A percentile compares a stretch with the other conserved stretches of the same genome.
Conservation (phyloP, 1,139 yeast species). For the Zygosaccharomyces sapae region DNA sequence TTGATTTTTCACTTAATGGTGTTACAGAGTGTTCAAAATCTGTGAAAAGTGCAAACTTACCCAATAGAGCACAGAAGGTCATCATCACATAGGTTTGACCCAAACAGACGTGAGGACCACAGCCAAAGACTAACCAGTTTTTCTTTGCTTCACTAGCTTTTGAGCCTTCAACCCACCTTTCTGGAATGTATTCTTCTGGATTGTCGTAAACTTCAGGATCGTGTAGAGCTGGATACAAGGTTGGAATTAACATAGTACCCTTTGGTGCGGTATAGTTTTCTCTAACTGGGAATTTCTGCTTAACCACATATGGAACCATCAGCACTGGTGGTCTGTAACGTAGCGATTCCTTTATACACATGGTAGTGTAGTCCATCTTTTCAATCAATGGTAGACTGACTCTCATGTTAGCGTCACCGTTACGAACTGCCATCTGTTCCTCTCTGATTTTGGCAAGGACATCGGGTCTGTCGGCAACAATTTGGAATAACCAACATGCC, state of each 20-base stretch:
- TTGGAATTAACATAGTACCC: slow-evolving; percentile 95
- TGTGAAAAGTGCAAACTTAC: slow-evolving; percentile 75
- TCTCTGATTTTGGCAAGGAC: slow-evolving; percentile 77
- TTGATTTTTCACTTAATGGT: slow-evolving; percentile 80
- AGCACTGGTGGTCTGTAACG: slow-evolving; percentile 96
- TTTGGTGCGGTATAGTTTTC: slow-evolving; percentile 87
- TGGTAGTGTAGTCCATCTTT: slow-evolving; percentile 78
- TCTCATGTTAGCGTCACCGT: slow-evolving; percentile 61
- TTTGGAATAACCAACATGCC: slow-evolving; percentile 97
- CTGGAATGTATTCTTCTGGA: slow-evolving; percentile 92
- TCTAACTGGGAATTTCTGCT: slow-evolving; percentile 77
- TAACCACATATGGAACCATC: slow-evolving; percentile 95
- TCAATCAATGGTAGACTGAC: slow-evolving; percentile 72
- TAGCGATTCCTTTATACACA: slow-evolving; percentile 86
- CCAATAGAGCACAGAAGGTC: slow-evolving; percentile 83
- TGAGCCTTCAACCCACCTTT: slow-evolving; percentile 81
- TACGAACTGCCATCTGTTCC: slow-evolving; percentile 82
- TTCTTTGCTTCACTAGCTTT: slow-evolving; percentile 61
- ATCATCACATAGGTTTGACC: slow-evolving; percentile 92
- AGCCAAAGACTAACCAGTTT: slow-evolving; percentile 95
- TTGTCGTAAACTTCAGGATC: slow-evolving; percentile 94
- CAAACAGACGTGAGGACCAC: slow-evolving; percentile 93
- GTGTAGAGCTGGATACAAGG: slow-evolving; percentile 90
- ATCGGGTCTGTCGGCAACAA: slow-evolving; percentile 93
- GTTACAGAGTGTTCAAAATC: slow-evolving; percentile 83